A percentile compares a stretch with the other conserved stretches of the same genome.
Evolutionary conservation across 2,329 filamentous ascomycete genomes (phyloP).

Genomic region (Aspergillus sp.): DNA sequence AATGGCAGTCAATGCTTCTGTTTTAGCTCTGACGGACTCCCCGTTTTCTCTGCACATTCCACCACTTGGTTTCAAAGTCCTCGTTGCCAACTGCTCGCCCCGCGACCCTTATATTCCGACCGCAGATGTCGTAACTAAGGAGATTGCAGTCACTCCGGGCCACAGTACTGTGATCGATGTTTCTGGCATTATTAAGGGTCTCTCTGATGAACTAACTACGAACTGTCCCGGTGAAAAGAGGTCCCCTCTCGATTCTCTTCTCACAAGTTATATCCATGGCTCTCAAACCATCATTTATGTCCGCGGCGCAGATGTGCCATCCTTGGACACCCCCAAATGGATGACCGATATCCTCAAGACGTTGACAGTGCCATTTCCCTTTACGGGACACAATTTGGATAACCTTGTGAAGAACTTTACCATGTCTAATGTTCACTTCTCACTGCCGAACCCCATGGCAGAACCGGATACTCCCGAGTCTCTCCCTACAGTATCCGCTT

Average conservation of each 20-base stretch:
- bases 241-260: conserved; percentile 80
- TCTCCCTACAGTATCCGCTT: conserved; percentile 77
- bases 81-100: conserved; percentile 76
- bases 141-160: conserved; percentile 67
- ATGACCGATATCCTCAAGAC: conserved; percentile 75
- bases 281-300: conserved; percentile 78
- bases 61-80: conserved; percentile 76
- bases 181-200: conserved; percentile 67
- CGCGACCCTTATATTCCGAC: conserved; percentile 74
- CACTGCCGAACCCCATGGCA: conserved; percentile 75
- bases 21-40: conserved; percentile 73
- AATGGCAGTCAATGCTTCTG: conserved; percentile 76
- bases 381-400: conserved; percentile 79
- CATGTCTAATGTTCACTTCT: conserved; percentile 80
- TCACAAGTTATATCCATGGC: conserved; percentile 80
- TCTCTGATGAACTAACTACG: conserved; percentile 71
- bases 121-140: conserved; percentile 70
- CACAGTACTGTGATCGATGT: conserved; percentile 68
- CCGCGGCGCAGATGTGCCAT: conserved; percentile 69
- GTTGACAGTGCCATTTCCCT: conserved; percentile 78
- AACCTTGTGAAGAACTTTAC: conserved; percentile 86
- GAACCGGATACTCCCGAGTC: conserved; percentile 71
- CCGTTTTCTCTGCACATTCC: conserved; percentile 76
- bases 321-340: conserved; percentile 74
- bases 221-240: conserved; percentile 73